phyloP scores from a whole-genome alignment of 108 stramenopile genomes.

The Chaetoceros muelleri region DNA sequence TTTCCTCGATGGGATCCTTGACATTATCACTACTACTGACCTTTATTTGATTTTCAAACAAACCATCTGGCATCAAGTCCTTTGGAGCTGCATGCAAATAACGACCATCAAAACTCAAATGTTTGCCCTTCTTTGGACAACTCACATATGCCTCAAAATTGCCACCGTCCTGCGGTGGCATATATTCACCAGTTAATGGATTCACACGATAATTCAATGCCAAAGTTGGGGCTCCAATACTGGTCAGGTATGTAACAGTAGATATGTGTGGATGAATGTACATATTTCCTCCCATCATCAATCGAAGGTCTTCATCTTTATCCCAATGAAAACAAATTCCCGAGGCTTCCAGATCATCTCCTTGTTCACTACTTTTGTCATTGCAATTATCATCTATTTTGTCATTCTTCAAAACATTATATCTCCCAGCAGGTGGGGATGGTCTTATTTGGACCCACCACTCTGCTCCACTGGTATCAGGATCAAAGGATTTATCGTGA shows the following conservation, averaged over 20 bases:
- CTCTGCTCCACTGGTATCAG: constrained; percentile 50
- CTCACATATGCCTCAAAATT: constrained; percentile 31
- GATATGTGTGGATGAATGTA: constrained; percentile 75
- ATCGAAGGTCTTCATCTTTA: constrained; percentile 78
- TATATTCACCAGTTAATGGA: constrained; percentile 43
- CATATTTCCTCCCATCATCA: constrained; percentile 47
- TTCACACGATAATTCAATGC: constrained; percentile 43
- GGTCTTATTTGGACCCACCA: constrained; percentile 83
- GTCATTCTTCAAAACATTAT: background rate
- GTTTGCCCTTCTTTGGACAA: constrained; percentile 65
- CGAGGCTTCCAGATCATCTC: constrained; percentile 11
- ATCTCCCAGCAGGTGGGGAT: constrained; percentile 34
- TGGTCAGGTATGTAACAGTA: constrained; percentile 73
- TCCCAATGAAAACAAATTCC: constrained; percentile 84
- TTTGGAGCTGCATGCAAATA: constrained; percentile 65
- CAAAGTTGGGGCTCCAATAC: constrained; percentile 59
- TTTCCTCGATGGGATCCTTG: constrained; percentile 12
- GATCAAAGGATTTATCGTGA: constrained; percentile 18
- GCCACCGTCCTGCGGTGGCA: constrained; percentile 7
- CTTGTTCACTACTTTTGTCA: constrained; percentile 16
- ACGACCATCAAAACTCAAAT: constrained; percentile 72
- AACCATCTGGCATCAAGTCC: constrained; percentile 43
- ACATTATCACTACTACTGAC: background rate
- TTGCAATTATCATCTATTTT: constrained; percentile 6
- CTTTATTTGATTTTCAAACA: constrained; percentile 36